phyloP scores from a whole-genome alignment of 2,329 filamentous ascomycete species.

The Aspergillus aculeatinus region DNA sequence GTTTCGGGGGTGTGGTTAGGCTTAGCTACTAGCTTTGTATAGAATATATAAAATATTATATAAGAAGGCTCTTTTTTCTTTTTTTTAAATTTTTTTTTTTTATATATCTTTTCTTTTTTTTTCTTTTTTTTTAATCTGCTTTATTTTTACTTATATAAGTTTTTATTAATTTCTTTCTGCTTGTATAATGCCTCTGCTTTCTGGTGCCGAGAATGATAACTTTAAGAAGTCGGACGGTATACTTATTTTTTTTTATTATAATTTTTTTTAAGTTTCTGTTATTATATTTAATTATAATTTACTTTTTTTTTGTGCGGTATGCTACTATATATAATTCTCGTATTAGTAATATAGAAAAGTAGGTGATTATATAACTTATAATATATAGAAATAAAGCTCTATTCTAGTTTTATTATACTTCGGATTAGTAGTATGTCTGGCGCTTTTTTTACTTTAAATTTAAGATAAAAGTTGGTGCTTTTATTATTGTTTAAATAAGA shows the following conservation, averaged over 20 bases:
- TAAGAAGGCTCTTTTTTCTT: not conserved
- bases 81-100: not conserved
- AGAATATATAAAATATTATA: not conserved
- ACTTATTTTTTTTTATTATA: not conserved
- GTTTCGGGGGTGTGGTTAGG: not conserved
- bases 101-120: not conserved
- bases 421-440: not conserved
- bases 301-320: not conserved
- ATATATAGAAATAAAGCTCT: not conserved
- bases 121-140: not conserved
- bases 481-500: not conserved
- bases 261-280: not conserved
- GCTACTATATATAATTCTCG: not conserved
- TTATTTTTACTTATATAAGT: not conserved
- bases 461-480: not conserved
- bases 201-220: not conserved
- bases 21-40: not conserved
- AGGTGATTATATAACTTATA: not conserved
- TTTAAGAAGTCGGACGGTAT: not conserved
- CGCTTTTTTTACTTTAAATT: not conserved
- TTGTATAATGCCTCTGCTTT: not conserved
- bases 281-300: not conserved
- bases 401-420: too few relatives aligned
- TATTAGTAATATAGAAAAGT: too few relatives aligned
- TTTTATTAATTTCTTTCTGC: too few relatives aligned